Evolutionary conservation across 306 rosid genomes (phyloP).

Genomic region (Gleditsia sinensis): DNA sequence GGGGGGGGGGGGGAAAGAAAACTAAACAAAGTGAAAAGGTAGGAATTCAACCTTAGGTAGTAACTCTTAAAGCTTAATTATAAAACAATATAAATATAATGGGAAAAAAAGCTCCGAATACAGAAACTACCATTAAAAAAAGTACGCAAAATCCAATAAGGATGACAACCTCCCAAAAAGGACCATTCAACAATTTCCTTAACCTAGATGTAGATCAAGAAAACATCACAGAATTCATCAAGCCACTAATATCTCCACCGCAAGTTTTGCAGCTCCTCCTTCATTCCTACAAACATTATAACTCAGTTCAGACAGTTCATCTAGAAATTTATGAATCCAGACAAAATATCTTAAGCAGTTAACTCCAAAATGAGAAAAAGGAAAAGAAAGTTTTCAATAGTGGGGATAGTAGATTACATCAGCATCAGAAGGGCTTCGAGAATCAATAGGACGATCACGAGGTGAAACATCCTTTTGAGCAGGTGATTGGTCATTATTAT

Average conservation of each 20-base stretch:
- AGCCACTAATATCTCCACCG: slow-evolving; percentile 10
- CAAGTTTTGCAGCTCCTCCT: background rate
- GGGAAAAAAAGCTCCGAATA: slow-evolving; percentile 16
- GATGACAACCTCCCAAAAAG: slow-evolving; percentile 43
- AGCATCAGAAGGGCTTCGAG: slow-evolving; percentile 64
- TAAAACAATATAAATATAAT: background rate
- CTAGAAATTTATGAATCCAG: background rate
- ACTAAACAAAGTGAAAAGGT: background rate
- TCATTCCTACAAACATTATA: slow-evolving; percentile 50
- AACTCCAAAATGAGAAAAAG: background rate
- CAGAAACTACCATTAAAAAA: slow-evolving; percentile 33
- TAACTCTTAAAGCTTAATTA: slow-evolving; percentile 27
- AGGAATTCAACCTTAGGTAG: slow-evolving; percentile 2
- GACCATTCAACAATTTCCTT: slow-evolving; percentile 14
- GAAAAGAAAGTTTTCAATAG: background rate
- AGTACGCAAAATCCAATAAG: slow-evolving; percentile 44
- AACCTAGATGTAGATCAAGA: slow-evolving; percentile 28
- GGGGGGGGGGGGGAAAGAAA: background rate
- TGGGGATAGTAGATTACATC: slow-evolving; percentile 42
- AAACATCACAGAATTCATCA: slow-evolving; percentile 9
- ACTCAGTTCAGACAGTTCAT: background rate
- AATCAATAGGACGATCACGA: slow-evolving; percentile 39
- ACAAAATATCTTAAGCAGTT: background rate
- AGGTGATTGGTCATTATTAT: slow-evolving; percentile 40
- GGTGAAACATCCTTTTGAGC: slow-evolving; percentile 43